Evolutionary conservation across 306 rosid species (phyloP).

Genomic region (Oxytropis ochrocephala): DNA sequence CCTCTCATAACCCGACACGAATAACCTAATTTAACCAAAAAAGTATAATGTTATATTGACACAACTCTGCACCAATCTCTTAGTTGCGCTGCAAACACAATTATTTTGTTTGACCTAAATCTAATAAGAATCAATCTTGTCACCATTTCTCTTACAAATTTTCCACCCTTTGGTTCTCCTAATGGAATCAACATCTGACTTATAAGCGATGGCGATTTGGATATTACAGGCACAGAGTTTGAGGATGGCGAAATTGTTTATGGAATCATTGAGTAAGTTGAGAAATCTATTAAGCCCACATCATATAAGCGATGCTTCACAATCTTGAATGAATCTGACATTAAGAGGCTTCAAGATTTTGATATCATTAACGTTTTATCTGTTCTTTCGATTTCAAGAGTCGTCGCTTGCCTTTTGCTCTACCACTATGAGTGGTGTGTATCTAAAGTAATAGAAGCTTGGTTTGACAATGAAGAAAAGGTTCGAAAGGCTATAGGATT

Average conservation of each 20-base stretch:
- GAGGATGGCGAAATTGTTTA: not conserved
- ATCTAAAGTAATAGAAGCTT: not conserved
- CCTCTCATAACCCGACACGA: not conserved
- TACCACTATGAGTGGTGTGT: not conserved
- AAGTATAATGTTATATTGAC: too few species aligned
- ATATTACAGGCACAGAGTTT: not conserved
- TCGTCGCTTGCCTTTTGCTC: not conserved
- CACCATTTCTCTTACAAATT: not conserved
- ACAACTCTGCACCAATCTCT: not conserved
- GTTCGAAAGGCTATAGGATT: not conserved
- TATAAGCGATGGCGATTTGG: not conserved
- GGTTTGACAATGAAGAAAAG: slow-evolving; percentile 13
- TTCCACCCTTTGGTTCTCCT: not conserved
- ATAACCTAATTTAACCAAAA: not conserved
- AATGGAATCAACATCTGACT: not conserved
- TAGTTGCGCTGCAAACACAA: not conserved
- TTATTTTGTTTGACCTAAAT: not conserved
- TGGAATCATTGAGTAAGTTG: not conserved
- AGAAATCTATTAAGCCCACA: not conserved
- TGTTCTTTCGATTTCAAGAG: not conserved
- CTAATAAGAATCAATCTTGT: not conserved
- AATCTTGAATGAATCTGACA: not conserved
- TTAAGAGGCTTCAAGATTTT: not conserved
- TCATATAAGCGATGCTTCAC: not conserved
- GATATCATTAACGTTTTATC: not conserved